Base-by-base conservation (phyloP, 208 protist genomes). In the Wallacemonas sp. region DNA sequence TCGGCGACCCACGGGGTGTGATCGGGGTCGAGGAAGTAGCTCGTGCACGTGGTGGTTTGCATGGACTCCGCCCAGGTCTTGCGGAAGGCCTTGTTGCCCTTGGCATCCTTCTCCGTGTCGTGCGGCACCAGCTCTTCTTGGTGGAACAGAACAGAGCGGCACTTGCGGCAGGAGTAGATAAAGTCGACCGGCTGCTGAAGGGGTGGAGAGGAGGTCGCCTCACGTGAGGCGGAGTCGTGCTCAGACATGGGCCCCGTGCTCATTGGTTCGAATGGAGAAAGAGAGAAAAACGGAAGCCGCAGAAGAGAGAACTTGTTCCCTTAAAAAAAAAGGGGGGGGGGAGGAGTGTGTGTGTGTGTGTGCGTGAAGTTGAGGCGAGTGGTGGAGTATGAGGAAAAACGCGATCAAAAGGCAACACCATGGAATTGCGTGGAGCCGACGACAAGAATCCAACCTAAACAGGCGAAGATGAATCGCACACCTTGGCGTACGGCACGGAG, bases 1-100 rank as follows among this genome's bases (percentile, higher is more conserved):
- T 70, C 75, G 0, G 81, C 55, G 33, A 94, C 86, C 87, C 91
- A 96, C 57, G 80, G 67, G 1, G 80, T 76, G 31, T 61, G 22
- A 46, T 91, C 83, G 7, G 91, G 91, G 52, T 96, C 86, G 12
- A 96, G 71, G 52, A 96, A 96, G 73, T 85, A 86, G 57, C 86
- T 92, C 22, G 91, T 96, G 74, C 91, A 96, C 29, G 45, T 42
- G 1, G 20, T 25, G 4, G 57, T 25, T 36, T 69, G 63, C 33
- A 31, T 23, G 0, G 55, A n/a, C 26, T 57, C 20, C 2, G 25
- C 49, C 23, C 41, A 26, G n/a, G 31, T 23, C 8, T 66, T 62
- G 41, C 66, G 64, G 31, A 93, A 93, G 3, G 32, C 66, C 38
- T 89, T 87, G 38, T 87, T 82, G 4, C 73, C 72, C 10, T 48